Evolutionary conservation across 371 early-diverging fungal species (phyloP).

Genomic region (Actinomucor elegans): DNA sequence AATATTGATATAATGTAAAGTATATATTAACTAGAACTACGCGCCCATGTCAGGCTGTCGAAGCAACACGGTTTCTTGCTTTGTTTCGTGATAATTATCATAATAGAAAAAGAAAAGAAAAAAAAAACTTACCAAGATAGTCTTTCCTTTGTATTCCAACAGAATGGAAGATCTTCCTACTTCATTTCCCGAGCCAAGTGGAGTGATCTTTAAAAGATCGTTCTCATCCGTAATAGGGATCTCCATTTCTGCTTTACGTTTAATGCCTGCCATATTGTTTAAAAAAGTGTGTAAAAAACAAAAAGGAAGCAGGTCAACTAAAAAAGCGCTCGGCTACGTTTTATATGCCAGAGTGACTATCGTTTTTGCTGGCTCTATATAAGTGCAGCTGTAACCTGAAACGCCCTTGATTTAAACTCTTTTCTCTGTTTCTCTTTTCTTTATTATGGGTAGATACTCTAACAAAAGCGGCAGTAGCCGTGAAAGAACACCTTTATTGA

Average conservation of each 20-base stretch:
- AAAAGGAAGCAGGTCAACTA: conserved; percentile 3
- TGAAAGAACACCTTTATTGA: conserved; percentile 21
- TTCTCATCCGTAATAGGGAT: conserved; percentile 60
- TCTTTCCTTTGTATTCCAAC: conserved; percentile 95
- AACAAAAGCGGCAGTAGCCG: not conserved
- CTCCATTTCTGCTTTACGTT: conserved; percentile 51
- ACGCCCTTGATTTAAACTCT: no score
- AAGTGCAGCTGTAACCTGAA: no score
- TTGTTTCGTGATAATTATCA: not conserved
- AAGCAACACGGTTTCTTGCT: no score
- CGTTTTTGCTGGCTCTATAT: no score
- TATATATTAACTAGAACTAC: no score
- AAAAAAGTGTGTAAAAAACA: not conserved
- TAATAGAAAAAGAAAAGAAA: not conserved
- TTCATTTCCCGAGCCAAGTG: conserved; percentile 99
- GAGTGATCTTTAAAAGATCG: conserved; percentile 85
- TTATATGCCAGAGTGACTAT: no score
- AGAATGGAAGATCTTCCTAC: conserved; percentile 99
- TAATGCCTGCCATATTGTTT: conserved; percentile 36
- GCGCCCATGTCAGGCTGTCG: no score
- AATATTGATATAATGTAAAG: not conserved
- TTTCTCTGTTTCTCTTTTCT: not conserved
- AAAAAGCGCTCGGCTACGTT: no score
- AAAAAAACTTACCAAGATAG: conserved; percentile 76
- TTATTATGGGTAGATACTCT: not conserved